These are phyloP conservation scores for Hypholoma sublateritium DNA, from an alignment of 768 basidiomycete genomes.

Conservation along the genomic window DNA sequence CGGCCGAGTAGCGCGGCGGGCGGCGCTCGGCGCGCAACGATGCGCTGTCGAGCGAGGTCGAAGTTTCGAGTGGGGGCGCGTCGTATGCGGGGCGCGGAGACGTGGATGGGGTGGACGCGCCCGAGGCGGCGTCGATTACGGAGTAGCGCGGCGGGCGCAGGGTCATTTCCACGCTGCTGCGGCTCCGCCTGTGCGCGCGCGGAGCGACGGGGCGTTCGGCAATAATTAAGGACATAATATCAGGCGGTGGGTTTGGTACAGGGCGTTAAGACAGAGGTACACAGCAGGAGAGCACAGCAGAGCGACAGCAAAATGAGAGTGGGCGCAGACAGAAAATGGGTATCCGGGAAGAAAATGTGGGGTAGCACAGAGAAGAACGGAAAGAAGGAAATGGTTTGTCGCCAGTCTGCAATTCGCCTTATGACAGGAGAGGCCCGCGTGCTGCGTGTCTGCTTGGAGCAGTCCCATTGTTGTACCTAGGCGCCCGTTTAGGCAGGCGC, in stretches of 20 bases:
- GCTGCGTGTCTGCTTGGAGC: neutral
- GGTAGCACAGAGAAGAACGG: constrained; percentile 4
- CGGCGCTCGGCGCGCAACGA: neutral
- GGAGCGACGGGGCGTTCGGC: neutral
- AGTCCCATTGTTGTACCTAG: neutral
- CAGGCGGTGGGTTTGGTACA: neutral
- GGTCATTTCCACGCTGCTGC: neutral
- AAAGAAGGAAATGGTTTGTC: constrained; percentile 6
- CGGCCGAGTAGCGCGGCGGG: constrained; percentile 14
- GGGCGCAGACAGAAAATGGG: neutral
- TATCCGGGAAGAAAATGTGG: neutral
- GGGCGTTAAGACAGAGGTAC: neutral
- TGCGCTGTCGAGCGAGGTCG: neutral
- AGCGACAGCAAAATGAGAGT: neutral
- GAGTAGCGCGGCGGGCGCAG: constrained; percentile 17
- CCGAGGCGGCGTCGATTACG: constrained; percentile 5
- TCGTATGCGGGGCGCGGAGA: neutral
- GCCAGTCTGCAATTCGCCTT: neutral
- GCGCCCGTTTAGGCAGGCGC: constrained; percentile 2
- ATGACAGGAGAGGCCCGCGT: neutral
- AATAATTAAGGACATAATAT: neutral
- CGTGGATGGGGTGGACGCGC: neutral
- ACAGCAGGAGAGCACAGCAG: neutral
- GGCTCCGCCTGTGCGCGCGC: constrained; percentile 4
- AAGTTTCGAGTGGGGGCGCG: neutral